phyloP scores from a whole-genome alignment of 176 grass and related monocot genomes.

The Guadua angustifolia region DNA sequence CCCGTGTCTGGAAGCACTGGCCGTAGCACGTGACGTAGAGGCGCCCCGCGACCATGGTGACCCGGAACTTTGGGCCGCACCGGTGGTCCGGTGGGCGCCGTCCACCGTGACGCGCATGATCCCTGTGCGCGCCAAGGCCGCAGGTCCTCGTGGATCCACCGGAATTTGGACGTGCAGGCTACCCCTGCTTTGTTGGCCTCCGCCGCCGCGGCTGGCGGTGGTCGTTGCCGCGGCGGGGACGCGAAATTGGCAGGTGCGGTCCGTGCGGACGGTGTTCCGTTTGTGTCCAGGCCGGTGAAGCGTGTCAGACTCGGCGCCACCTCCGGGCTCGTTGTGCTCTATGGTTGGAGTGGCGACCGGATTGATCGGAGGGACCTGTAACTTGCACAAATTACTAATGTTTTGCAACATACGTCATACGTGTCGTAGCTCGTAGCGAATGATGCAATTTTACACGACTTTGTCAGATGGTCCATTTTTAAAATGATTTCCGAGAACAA shows the following conservation, averaged over 20 bases:
- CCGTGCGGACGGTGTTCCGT: background rate
- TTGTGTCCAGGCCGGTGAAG: background rate
- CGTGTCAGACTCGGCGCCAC: background rate
- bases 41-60: conserved; percentile 44
- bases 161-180: conserved; percentile 62
- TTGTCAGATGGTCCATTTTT: background rate
- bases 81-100: conserved; percentile 37
- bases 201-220: background rate
- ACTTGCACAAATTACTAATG: too few species aligned
- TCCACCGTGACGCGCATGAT: conserved; percentile 48
- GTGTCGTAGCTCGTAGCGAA: background rate
- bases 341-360: too few species aligned
- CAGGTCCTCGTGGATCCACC: conserved; percentile 76
- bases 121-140: conserved; percentile 54
- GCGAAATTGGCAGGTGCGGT: background rate
- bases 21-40: too few species aligned
- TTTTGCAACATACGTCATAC: background rate
- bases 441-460: background rate
- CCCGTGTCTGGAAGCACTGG: too few species aligned
- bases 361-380: too few species aligned
- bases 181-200: background rate
- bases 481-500: background rate
- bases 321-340: background rate
- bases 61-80: conserved; percentile 51
- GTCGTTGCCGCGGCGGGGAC: background rate